Base-by-base conservation (phyloP, 1,284 basidiomycete genomes). In the Ceratobasidium sp. region DNA sequence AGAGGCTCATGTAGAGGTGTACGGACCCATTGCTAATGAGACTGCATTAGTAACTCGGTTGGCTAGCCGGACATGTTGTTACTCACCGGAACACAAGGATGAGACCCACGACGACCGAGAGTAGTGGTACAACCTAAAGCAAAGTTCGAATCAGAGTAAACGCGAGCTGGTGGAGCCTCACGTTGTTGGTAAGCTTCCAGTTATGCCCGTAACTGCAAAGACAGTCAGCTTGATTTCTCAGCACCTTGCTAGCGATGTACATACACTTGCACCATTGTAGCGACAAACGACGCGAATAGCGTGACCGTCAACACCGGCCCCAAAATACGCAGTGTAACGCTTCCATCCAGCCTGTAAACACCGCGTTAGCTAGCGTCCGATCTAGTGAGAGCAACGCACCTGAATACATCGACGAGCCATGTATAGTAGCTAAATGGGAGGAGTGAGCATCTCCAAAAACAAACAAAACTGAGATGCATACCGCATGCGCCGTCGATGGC, bases 91-190 rank as follows among this genome's bases (percentile, higher is more conserved):
- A 94, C 9, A 93, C 92, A 49, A 93, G 82, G 73, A 92, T 89
- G 70, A 94, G 85, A 77, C 89, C 91, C 72, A 96, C 95, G 75
- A 97, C 95, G 16, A 98, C 93, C 7, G 93, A 93, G 28, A 97
- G 85, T 57, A 97, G 82, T 0, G 94, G 95, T 4, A 95, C 88
- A 76, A 95, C 88, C 74, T 75, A 50, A 26, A 44, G 6, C 23
- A 32, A 41, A 55, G 11, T 18, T 38, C 5, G 89, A 88, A 79
- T 91, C 93, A 8, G 35, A 11, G 90, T 87, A 67, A 92, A 82
- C 26, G 84, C 82, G 62, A 93, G 80, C 30, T 82, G 79, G 66
- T 86, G 91, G 73, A 80, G 32, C 85, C 84, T 80, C 89, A 91
- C 87, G 21, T 92, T 85, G 14, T 84, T 78, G 21, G 82, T 83